Evolutionary conservation across 768 basidiomycete genomes (phyloP).

Genomic region (Hygrocybe punicea): DNA sequence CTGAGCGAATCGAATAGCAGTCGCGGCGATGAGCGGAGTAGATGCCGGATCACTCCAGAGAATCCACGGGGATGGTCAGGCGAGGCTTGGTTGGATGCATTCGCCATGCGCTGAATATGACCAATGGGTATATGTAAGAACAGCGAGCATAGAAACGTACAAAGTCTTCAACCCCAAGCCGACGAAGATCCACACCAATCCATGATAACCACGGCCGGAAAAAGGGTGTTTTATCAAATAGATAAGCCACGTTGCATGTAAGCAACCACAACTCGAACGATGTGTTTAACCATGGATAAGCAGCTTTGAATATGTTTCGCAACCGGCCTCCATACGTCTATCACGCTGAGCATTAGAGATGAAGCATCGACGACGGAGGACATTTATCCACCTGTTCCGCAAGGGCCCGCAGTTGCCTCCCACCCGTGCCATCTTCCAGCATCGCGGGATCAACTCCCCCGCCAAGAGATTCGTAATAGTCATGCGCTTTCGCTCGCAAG

Average conservation of each 20-base stretch:
- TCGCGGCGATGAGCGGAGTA: slow-evolving; percentile 54
- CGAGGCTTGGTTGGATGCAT: slow-evolving; percentile 29
- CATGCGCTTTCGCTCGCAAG: slow-evolving; percentile 80
- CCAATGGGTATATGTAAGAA: not conserved
- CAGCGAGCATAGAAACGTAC: slow-evolving; percentile 42
- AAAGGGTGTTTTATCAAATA: slow-evolving; percentile 81
- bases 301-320: slow-evolving; percentile 59
- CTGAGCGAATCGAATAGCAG: slow-evolving; percentile 74
- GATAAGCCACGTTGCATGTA: slow-evolving; percentile 79
- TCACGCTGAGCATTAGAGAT: slow-evolving; percentile 8
- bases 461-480: slow-evolving; percentile 86
- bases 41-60: slow-evolving; percentile 42
- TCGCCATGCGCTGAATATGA: slow-evolving; percentile 41
- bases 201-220: slow-evolving; percentile 91
- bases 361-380: slow-evolving; percentile 7
- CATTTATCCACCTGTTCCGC: slow-evolving; percentile 53
- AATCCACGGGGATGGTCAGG: slow-evolving; percentile 36
- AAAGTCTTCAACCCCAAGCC: slow-evolving; percentile 75
- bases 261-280: slow-evolving; percentile 80
- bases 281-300: slow-evolving; percentile 82
- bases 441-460: slow-evolving; percentile 73
- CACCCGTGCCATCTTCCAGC: slow-evolving; percentile 50
- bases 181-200: slow-evolving; percentile 79
- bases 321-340: slow-evolving; percentile 54
- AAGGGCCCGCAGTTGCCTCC: slow-evolving; percentile 43